phyloP scores from a whole-genome alignment of 148 eudicot species.

The Salicornia ramosissima region DNA sequence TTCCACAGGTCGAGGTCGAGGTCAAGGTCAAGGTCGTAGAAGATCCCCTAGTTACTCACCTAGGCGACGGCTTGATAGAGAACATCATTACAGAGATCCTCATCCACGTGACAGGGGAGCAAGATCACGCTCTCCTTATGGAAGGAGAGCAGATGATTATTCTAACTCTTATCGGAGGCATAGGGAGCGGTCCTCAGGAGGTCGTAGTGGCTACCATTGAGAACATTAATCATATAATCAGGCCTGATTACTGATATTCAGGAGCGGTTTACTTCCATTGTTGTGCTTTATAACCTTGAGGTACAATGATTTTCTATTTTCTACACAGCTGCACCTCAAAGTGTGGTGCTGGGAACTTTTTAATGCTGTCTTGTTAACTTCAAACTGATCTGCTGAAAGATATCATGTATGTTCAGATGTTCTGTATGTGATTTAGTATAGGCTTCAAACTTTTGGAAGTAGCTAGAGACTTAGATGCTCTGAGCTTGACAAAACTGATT shows the following conservation, averaged over 20 bases:
- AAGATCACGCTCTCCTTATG: slow-evolving; percentile 43
- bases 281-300: slow-evolving; percentile 13
- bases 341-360: neutral
- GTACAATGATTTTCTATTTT: neutral
- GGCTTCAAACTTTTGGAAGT: neutral
- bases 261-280: slow-evolving; percentile 12
- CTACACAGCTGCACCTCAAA: neutral
- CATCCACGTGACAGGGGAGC: slow-evolving; percentile 39
- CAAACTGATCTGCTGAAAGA: neutral
- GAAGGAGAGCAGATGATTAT: slow-evolving; percentile 42
- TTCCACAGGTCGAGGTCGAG: slow-evolving; percentile 28
- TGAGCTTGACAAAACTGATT: neutral
- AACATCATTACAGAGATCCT: slow-evolving; percentile 41
- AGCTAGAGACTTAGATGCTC: neutral
- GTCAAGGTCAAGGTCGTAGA: slow-evolving; percentile 31
- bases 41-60: slow-evolving; percentile 50
- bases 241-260: neutral
- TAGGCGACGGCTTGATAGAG: slow-evolving; percentile 37
- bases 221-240: neutral
- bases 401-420: slow-evolving; percentile 7
- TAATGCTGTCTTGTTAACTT: slow-evolving; percentile 1
- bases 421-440: neutral
- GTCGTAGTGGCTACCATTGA: slow-evolving; percentile 17
- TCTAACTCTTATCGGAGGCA: slow-evolving; percentile 42
- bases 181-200: slow-evolving; percentile 25